Base-by-base conservation (phyloP, 2,329 filamentous ascomycete species). In the Fusarium equiseti region DNA sequence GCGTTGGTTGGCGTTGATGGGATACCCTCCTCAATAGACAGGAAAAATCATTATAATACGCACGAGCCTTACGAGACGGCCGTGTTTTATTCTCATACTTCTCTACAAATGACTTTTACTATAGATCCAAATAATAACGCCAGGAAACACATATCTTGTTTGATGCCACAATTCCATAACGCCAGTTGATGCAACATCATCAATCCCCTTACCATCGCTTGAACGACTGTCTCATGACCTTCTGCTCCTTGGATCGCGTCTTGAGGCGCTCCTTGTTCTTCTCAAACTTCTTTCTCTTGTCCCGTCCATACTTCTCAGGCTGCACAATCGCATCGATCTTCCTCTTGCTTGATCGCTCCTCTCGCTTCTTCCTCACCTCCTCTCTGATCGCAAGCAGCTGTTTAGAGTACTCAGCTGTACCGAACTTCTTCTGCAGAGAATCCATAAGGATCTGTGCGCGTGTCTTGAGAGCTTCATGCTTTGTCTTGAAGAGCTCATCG, bases 301-400 rank as follows among this genome's bases (percentile, higher is more conserved):
- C 90, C 76, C 87, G 85, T 29, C 90, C 93, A 74, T 90, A 90
- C 77, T 86, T 91, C 82, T 96, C 95, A 3, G 96, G 96, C 76
- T 92, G 89, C 52, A 88, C 88, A 26, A 99, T 90, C 13, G 93
- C 93, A 78, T 97, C 95, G 70, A 98, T 93, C 81, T 93, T 93
- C 76, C 96, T 88, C 88, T 99, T 99, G 70, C 87, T 89, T 57
- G 91, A 89, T 70, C 97, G 85, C 75, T 90, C 88, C 77, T 93
- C 89, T 72, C 96, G 86, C 75, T 91, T 89, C 70, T 87, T 86
- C 76, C 88, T 88, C n/a, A 96, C 90, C 18, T 86, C 87, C 55
- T 92, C 90, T 65, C 93, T 89, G 9, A 97, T 93, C 43, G 87
- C 87, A 42, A 92, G 81, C 76, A 98, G 85, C 48, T 91, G 86